These are phyloP conservation scores for Auriscalpium vulgare DNA, from an alignment of 768 basidiomycete species.

Conservation along the genomic window DNA sequence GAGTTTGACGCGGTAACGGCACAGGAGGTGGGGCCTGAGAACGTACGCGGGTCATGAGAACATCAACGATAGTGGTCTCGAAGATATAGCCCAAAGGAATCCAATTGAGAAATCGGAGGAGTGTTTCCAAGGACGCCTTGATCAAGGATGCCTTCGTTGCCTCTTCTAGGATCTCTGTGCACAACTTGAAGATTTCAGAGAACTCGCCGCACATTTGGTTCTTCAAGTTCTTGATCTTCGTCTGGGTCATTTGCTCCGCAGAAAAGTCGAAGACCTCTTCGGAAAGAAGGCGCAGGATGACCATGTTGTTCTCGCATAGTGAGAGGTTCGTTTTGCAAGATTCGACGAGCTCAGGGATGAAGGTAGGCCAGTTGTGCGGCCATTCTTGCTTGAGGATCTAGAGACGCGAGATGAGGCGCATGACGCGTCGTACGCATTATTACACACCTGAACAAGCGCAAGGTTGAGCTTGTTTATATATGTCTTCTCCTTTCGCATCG, in stretches of 20 bases:
- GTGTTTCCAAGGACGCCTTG: slow-evolving; percentile 89
- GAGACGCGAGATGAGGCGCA: background rate
- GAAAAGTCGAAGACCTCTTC: slow-evolving; percentile 99
- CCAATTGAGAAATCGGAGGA: slow-evolving; percentile 96
- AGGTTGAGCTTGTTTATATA: slow-evolving; percentile 96
- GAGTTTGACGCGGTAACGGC: slow-evolving; percentile 1
- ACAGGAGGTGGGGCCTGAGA: background rate
- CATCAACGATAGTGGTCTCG: slow-evolving; percentile 94
- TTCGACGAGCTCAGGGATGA: slow-evolving; percentile 94
- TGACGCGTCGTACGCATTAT: background rate
- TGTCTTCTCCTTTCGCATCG: slow-evolving; percentile 87
- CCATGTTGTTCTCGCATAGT: slow-evolving; percentile 99
- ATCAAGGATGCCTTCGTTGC: slow-evolving; percentile 95
- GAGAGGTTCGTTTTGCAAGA: slow-evolving; percentile 95
- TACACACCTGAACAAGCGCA: slow-evolving; percentile 81
- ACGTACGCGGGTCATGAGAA: slow-evolving; percentile 83
- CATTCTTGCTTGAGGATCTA: slow-evolving; percentile 99
- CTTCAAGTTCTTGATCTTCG: slow-evolving; percentile 95
- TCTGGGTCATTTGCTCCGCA: slow-evolving; percentile 97
- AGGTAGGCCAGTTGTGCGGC: slow-evolving; percentile 98
- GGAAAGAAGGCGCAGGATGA: slow-evolving; percentile 92
- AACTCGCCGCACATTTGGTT: slow-evolving; percentile 98
- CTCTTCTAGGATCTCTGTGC: slow-evolving; percentile 92
- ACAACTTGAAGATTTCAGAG: slow-evolving; percentile 95
- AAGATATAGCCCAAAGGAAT: slow-evolving; percentile 99